Evolutionary conservation across 768 basidiomycete genomes (phyloP), one percentile per base, ranked within the genome.

Genomic region (Rhizopogon sp.): DNA sequence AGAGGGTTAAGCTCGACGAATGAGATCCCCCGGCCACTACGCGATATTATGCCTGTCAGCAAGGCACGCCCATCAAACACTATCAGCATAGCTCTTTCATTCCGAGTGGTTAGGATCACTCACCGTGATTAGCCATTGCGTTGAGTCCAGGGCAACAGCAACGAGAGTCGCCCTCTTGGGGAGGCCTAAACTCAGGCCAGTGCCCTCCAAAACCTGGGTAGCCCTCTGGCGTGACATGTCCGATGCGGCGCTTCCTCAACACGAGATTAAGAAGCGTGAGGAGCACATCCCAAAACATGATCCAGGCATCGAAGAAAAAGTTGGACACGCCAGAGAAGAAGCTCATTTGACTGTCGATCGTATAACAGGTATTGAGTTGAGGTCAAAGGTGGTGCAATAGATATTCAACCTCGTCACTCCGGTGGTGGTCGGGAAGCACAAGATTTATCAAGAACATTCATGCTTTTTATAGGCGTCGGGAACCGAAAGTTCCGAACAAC

Each of bases 51-150:
- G 13, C 71, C 72, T 73, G 11, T 13, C 2, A 13, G 10, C 35
- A 37, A n/a, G 39, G 16, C 39, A 40, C 39, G 31, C 7, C 7
- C 35, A 37, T 37, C 11, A 37, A 37, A 1, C 16, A 6, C 16
- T n/a, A n/a, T 17, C 3, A 40, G 39, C 16, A 16, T 39, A 7
- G 7, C 6, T 7, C n/a, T 40, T n/a, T 14, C 25, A 8, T 6
- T 40, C 3, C 5, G 16, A 40, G 16, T 7, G 13, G 7, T 6
- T 33, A 16, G 5, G 10, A n/a, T 14, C 57, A 44, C 61, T 20
- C 40, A 90, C 90, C 90, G 57, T 92, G 90, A 65, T 92, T 92
- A 6, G 90, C 88, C 80, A 93, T 74, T 0, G 87, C 85, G 59
- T 93, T 92, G 56, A 92, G 66, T 11, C 80, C 88, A 1, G 89